A percentile compares a stretch with the other conserved stretches of the same genome.
These are phyloP conservation scores for grape (Vitis vinifera) DNA, from an alignment of 164 flowering plant genomes.

Conservation along the genomic window DNA sequence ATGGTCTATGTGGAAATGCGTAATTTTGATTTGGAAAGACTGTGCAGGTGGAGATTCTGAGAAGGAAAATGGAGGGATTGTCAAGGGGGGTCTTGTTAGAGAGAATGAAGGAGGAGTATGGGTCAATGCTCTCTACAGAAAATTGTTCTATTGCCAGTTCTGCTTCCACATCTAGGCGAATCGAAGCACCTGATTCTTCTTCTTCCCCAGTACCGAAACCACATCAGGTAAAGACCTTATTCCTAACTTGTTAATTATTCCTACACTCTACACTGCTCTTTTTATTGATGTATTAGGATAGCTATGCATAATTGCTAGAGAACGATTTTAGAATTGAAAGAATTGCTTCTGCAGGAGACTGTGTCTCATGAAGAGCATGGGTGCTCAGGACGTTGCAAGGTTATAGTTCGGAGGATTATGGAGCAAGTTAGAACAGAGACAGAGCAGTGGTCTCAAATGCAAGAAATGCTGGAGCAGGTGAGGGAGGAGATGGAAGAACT, in stretches of 20 bases:
- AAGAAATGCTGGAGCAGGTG: conserved; percentile 75
- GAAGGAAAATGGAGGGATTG: conserved; percentile 63
- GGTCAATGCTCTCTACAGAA: conserved; percentile 41
- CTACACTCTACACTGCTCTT: too few species aligned
- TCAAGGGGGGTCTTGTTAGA: conserved; percentile 61
- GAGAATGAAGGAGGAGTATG: conserved; percentile 66
- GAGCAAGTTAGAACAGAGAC: conserved; percentile 84
- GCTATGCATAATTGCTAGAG: not conserved
- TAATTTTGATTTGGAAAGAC: not conserved
- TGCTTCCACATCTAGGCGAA: conserved; percentile 49
- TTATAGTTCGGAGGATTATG: conserved; percentile 55
- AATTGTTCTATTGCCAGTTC: conserved; percentile 46
- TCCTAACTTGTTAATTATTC: not conserved
- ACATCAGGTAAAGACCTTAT: conserved; percentile 31
- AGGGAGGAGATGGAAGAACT: conserved; percentile 81
- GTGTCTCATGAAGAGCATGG: conserved; percentile 24
- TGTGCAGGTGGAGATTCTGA: conserved; percentile 54
- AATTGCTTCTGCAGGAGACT: conserved; percentile 33
- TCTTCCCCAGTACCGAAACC: conserved; percentile 20
- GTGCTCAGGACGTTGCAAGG: conserved; percentile 81
- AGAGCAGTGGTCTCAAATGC: conserved; percentile 96
- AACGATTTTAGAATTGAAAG: not conserved
- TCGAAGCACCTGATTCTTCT: conserved; percentile 34
- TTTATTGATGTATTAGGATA: too few species aligned
- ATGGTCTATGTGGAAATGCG: not conserved